Evolutionary conservation across 306 rosid species (phyloP).

Genomic region (Castanopsis chinensis): DNA sequence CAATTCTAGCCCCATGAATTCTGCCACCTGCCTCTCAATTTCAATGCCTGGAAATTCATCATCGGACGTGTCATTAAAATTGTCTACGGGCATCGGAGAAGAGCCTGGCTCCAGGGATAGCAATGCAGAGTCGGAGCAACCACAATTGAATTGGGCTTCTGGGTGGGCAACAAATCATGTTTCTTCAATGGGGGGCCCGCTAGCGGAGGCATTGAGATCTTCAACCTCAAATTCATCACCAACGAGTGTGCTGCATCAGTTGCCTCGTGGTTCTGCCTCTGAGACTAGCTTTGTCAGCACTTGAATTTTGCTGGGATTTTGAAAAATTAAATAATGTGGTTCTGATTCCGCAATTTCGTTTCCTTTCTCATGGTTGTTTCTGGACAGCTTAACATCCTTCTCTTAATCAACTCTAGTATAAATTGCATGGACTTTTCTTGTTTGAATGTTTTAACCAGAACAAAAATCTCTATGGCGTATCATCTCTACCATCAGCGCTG

Average conservation of each 20-base stretch:
- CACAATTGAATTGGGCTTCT: constrained; percentile 63
- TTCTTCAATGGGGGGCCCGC: constrained; percentile 95
- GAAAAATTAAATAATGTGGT: neutral
- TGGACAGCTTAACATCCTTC: neutral
- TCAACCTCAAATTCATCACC: constrained; percentile 73
- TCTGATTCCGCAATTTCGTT: neutral
- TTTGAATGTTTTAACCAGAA: neutral
- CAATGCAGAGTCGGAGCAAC: constrained; percentile 37
- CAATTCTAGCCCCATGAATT: constrained; percentile 32
- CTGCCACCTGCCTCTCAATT: constrained; percentile 66
- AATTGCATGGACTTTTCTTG: neutral
- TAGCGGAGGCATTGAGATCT: constrained; percentile 89
- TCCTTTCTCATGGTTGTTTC: neutral
- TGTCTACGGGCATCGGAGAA: constrained; percentile 69
- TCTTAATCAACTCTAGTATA: neutral
- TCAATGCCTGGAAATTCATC: constrained; percentile 60
- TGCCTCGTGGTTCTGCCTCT: constrained; percentile 54
- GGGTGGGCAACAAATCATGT: constrained; percentile 72
- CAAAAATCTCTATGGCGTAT: neutral
- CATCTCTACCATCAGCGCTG: neutral
- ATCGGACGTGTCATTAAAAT: constrained; percentile 77
- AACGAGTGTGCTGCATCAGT: constrained; percentile 76
- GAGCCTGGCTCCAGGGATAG: constrained; percentile 32
- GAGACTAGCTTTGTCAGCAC: constrained; percentile 59
- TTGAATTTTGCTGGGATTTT: constrained; percentile 15